Evolutionary conservation across 352 stramenopile genomes (phyloP).

Genomic region (Pythium sp.): DNA sequence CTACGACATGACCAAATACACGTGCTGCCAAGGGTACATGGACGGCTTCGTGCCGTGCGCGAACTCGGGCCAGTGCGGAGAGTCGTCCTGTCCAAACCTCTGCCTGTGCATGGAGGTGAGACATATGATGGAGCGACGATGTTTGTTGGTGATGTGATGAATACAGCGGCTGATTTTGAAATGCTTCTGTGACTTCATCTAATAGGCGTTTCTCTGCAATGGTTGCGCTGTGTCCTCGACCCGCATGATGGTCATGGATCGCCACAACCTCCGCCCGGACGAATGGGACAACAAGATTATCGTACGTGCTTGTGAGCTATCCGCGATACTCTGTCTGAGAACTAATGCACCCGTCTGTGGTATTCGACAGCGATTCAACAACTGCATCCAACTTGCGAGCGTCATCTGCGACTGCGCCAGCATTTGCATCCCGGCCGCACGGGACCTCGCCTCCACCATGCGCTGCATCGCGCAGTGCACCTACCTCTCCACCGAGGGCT

Average conservation of each 20-base stretch:
- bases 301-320: slow-evolving; percentile 29
- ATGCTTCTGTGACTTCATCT: not conserved
- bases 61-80: slow-evolving; percentile 80
- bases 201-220: slow-evolving; percentile 78
- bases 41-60: slow-evolving; percentile 86
- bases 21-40: slow-evolving; percentile 93
- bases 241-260: slow-evolving; percentile 89
- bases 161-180: not conserved
- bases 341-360: not conserved
- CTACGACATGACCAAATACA: slow-evolving; percentile 91
- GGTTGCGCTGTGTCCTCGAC: slow-evolving; percentile 89
- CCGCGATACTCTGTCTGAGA: no score
- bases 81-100: slow-evolving; percentile 82
- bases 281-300: slow-evolving; percentile 94
- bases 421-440: slow-evolving; percentile 66
- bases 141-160: not conserved
- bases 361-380: slow-evolving; percentile 81
- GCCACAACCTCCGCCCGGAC: slow-evolving; percentile 88
- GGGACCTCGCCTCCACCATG: slow-evolving; percentile 77
- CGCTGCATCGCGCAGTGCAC: slow-evolving; percentile 90
- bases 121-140: not conserved
- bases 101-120: slow-evolving; percentile 90
- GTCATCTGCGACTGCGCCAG: slow-evolving; percentile 75
- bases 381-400: slow-evolving; percentile 86
- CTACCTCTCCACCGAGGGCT: slow-evolving; percentile 90